These are phyloP conservation scores for Iodosphaeria phyllophila DNA, from an alignment of 2,329 filamentous ascomycete species.

Conservation along the genomic window DNA sequence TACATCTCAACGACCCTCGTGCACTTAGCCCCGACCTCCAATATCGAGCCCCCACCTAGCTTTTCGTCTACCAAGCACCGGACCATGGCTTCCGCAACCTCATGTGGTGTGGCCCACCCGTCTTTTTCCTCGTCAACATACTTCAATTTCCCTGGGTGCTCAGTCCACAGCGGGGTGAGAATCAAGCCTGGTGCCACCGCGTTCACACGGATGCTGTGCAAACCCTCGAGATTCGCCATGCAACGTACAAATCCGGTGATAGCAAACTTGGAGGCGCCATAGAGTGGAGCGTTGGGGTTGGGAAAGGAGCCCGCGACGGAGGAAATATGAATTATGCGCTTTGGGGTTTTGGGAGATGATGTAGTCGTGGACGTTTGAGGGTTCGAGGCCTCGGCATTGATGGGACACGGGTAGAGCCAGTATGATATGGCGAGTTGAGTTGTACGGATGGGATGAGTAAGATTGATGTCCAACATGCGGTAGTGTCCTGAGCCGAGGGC, in stretches of 20 bases:
- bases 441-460: constrained; percentile 20
- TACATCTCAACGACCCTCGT: constrained; percentile 14
- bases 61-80: constrained; percentile 15
- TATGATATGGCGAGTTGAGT: constrained; percentile 20
- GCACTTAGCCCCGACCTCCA: constrained; percentile 18
- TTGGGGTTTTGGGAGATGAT: constrained; percentile 13
- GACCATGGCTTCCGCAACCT: constrained; percentile 25
- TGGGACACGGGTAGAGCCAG: constrained; percentile 14
- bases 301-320: constrained; percentile 18
- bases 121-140: constrained; percentile 16
- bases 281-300: constrained; percentile 16
- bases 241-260: constrained; percentile 21
- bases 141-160: constrained; percentile 22
- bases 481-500: constrained; percentile 12
- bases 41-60: constrained; percentile 18
- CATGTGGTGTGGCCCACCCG: constrained; percentile 21
- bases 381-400: not conserved
- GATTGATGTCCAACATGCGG: constrained; percentile 19
- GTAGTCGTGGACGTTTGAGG: constrained; percentile 5
- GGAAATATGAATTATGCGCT: constrained; percentile 18
- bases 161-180: constrained; percentile 24
- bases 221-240: constrained; percentile 16
- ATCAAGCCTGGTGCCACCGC: constrained; percentile 25
- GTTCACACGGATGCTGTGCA: constrained; percentile 18
- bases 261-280: constrained; percentile 19